Percentiles rank a stretch among this genome's conserved stretches.
phyloP scores from a whole-genome alignment of 192 early-diverging fungal species.

The Mortierella hygrophila region DNA sequence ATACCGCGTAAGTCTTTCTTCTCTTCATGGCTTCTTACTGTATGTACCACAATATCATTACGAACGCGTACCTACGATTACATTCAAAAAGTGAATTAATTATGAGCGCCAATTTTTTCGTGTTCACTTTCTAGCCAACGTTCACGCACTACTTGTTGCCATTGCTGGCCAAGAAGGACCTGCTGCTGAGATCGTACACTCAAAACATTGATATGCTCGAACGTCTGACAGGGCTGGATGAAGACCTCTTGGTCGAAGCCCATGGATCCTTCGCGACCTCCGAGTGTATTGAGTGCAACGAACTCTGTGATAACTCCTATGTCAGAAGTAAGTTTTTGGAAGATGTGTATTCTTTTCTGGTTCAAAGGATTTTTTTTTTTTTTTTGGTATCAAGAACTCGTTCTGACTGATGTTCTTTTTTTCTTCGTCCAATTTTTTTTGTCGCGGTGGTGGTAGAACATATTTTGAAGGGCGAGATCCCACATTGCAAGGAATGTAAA shows the following conservation, averaged over 20 bases:
- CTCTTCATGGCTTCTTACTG: neutral
- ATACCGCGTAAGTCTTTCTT: conserved; percentile 59
- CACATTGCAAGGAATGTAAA: conserved; percentile 75
- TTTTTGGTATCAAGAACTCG: neutral
- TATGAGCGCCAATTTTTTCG: conserved; percentile 1
- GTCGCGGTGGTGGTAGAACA: conserved; percentile 53
- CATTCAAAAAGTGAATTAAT: neutral
- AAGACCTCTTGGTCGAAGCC: conserved; percentile 85
- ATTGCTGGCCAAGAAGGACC: conserved; percentile 75
- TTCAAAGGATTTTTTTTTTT: no score
- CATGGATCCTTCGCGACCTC: conserved; percentile 94
- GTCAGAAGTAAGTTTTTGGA: conserved; percentile 32
- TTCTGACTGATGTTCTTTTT: neutral
- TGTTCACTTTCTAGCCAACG: conserved; percentile 71
- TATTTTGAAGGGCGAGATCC: conserved; percentile 72
- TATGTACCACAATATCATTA: neutral
- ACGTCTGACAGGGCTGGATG: conserved; percentile 80
- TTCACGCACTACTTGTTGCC: conserved; percentile 89
- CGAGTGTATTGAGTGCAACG: conserved; percentile 77
- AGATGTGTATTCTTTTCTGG: neutral
- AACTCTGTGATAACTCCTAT: conserved; percentile 36
- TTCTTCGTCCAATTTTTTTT: neutral
- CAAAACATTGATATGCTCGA: conserved; percentile 99
- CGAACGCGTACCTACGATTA: neutral
- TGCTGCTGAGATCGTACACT: conserved; percentile 88